Evolutionary conservation across 129 eudicot species (phyloP).

Genomic region (Lactuca saligna): DNA sequence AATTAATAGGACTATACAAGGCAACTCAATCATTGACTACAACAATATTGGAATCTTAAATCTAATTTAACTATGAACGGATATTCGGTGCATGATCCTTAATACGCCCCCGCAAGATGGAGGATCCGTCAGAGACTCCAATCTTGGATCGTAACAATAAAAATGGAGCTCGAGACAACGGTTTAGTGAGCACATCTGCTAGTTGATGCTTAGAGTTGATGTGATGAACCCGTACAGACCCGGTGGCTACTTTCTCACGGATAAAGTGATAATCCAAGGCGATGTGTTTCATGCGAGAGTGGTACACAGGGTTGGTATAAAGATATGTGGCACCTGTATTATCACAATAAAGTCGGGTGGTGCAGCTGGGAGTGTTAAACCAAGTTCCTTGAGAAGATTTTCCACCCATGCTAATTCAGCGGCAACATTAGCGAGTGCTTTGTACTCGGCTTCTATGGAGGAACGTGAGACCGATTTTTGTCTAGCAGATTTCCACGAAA

Average conservation of each 20-base stretch:
- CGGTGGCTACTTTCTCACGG: slow-evolving; percentile 4
- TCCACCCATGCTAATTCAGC: slow-evolving; percentile 4
- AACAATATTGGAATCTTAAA: too few relatives aligned
- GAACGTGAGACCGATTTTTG: not conserved
- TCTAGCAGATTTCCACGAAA: not conserved
- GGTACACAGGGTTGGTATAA: not conserved
- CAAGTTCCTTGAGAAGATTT: not conserved
- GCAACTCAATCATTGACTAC: too few relatives aligned
- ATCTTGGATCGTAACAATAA: not conserved
- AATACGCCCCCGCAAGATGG: slow-evolving; percentile 16
- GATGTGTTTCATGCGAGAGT: slow-evolving; percentile 12
- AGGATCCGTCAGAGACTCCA: slow-evolving; percentile 6
- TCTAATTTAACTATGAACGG: too few relatives aligned
- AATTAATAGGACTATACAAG: too few relatives aligned
- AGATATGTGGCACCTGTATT: too few relatives aligned
- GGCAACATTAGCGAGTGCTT: slow-evolving; percentile 2
- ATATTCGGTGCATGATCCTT: too few relatives aligned
- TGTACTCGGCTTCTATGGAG: slow-evolving; percentile 12
- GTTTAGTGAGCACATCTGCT: not conserved
- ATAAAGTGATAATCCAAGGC: slow-evolving; percentile 7
- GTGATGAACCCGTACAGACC: not conserved
- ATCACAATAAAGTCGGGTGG: too few relatives aligned
- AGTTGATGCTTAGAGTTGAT: slow-evolving; percentile 8
- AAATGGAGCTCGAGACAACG: slow-evolving; percentile 4
- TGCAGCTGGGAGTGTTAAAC: not conserved